phyloP scores from a whole-genome alignment of 352 stramenopile species.

The Pythium utonaiense region DNA sequence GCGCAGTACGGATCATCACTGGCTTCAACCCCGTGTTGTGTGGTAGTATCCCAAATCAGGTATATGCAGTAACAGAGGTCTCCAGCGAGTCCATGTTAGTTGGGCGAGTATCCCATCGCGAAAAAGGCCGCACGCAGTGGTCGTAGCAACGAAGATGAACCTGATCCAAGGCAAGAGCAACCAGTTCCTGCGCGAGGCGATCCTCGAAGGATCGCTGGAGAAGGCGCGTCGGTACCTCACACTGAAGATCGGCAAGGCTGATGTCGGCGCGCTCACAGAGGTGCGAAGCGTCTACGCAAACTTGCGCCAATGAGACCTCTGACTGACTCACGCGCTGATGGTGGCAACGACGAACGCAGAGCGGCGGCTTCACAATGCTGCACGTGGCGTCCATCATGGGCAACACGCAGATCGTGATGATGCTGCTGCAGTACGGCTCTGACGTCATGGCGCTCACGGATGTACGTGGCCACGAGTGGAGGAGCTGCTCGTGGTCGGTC shows the following conservation, averaged over 20 bases:
- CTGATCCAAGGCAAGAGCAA: conserved; percentile 85
- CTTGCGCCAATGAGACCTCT: neutral
- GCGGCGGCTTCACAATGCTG: conserved; percentile 78
- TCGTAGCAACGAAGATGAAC: conserved; percentile 51
- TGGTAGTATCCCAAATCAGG: neutral
- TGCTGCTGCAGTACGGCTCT: conserved; percentile 76
- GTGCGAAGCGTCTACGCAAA: conserved; percentile 15
- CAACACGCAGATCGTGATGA: conserved; percentile 87
- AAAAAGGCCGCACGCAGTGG: no score
- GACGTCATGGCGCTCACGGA: conserved; percentile 77
- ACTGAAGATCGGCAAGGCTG: conserved; percentile 80
- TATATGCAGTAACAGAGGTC: neutral
- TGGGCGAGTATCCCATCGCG: no score
- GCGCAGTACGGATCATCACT: neutral
- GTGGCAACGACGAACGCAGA: conserved; percentile 22
- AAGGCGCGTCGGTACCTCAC: conserved; percentile 79
- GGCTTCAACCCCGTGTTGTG: neutral
- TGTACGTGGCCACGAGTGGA: conserved; percentile 25
- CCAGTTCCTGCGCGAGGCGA: conserved; percentile 79
- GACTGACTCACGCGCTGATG: neutral
- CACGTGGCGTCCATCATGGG: conserved; percentile 71
- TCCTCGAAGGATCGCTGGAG: conserved; percentile 78
- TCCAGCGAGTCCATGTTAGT: neutral
- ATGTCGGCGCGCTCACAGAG: conserved; percentile 72
- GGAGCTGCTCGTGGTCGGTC: no score